Base-by-base conservation (phyloP, 768 basidiomycete genomes). In the Trametes meyenii region DNA sequence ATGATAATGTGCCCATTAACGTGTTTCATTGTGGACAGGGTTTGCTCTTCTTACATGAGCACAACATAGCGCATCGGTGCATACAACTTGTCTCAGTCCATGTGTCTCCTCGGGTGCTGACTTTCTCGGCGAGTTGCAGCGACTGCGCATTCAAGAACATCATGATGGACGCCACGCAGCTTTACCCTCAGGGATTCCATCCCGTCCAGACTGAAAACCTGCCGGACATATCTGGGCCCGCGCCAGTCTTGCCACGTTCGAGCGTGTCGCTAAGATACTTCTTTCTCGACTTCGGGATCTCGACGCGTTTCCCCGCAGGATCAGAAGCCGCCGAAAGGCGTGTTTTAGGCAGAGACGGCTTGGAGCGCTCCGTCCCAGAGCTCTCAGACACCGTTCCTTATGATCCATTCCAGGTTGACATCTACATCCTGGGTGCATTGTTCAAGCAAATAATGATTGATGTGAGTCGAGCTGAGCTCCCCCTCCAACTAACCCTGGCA, bases 11-110 rank as follows among this genome's bases (percentile, higher is more conserved):
- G n/a, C n/a, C n/a, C n/a, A n/a, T n/a, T n/a, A n/a, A n/a, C n/a
- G n/a, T n/a, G n/a, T n/a, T n/a, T n/a, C n/a, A n/a, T n/a, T 29
- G 11, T 49, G 17, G 44, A 1, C 19, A 71, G 70, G 70, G 69
- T 3, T 53, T 71, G 0, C 42, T 42, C 1, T 71, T 71, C 55
- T 11, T 69, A 12, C 68, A 69, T 50, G 58, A 63, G 26, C 51
- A 66, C 10, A 45, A 61, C 39, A 57, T 69, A 16, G 70, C 70
- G 1, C 68, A 71, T 55, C 48, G 70, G 67, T 71, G 26, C 49
- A 54, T 42, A 8, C 49, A 3, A 3, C 4, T 23, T 6, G 6
- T 21, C 46, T 7, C 33, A 10, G 46, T 14, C 2, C 55, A 53
- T 35, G n/a, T n/a, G n/a, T n/a, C n/a, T n/a, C n/a, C n/a, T 26